phyloP scores from a whole-genome alignment of 495 filamentous ascomycete species.

The Friedmanniomyces simplex region DNA sequence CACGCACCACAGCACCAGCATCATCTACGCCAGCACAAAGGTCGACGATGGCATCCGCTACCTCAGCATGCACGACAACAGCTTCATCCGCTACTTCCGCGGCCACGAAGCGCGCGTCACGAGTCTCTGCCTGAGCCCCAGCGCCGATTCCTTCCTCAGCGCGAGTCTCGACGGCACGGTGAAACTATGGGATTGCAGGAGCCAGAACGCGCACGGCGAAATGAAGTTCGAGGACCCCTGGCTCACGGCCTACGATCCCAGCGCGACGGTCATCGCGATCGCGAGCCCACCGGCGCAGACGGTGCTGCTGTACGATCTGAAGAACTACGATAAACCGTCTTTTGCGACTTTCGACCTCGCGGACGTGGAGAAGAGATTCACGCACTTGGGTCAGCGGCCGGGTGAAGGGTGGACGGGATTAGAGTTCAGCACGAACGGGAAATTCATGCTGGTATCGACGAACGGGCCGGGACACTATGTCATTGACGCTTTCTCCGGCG shows the following conservation, averaged over 20 bases:
- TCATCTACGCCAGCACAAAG: constrained; percentile 93
- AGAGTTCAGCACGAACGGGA: constrained; percentile 92
- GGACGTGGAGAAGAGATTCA: constrained; percentile 46
- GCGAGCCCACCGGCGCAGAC: constrained; percentile 66
- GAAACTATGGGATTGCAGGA: constrained; percentile 71
- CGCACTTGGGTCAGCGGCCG: constrained; percentile 29
- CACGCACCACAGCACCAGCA: constrained; percentile 73
- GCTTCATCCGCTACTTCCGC: constrained; percentile 87
- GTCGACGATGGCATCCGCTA: constrained; percentile 86
- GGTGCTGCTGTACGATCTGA: constrained; percentile 82
- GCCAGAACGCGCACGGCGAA: constrained; percentile 62
- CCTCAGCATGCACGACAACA: constrained; percentile 88
- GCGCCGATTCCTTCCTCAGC: constrained; percentile 81
- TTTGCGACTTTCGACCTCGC: constrained; percentile 77
- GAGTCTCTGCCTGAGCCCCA: constrained; percentile 59
- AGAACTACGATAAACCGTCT: constrained; percentile 82
- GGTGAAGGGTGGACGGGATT: constrained; percentile 67
- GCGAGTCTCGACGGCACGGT: constrained; percentile 82
- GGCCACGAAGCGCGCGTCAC: constrained; percentile 81
- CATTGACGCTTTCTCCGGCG: constrained; percentile 79
- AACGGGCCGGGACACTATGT: constrained; percentile 73
- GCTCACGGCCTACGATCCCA: constrained; percentile 78
- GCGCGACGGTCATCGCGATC: constrained; percentile 81
- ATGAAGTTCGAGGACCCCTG: constrained; percentile 67
- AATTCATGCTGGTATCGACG: constrained; percentile 70